Conservation (phyloP, 2,329 filamentous ascomycete species). For the Pseudogymnoascus sp. region DNA sequence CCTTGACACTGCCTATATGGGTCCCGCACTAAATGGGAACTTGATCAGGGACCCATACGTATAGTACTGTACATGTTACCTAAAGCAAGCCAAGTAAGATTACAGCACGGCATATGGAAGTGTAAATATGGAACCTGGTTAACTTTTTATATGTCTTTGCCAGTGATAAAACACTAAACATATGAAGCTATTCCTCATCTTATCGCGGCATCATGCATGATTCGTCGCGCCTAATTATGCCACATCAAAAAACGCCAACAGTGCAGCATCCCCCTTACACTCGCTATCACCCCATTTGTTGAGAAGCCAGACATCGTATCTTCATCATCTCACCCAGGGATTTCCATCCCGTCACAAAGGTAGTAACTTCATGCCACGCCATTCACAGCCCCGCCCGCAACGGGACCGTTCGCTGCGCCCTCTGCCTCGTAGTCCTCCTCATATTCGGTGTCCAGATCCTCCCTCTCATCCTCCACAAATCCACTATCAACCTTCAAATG, state of each 20-base stretch:
- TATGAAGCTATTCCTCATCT: slow-evolving; percentile 3
- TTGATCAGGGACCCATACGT: neutral
- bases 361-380: neutral
- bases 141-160: neutral
- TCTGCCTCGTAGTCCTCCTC: slow-evolving; percentile 4
- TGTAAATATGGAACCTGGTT: neutral
- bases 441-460: neutral
- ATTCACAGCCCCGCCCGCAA: neutral
- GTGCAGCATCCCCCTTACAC: slow-evolving; percentile 2
- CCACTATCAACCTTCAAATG: slow-evolving; percentile 67
- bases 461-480: slow-evolving; percentile 58
- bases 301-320: slow-evolving; percentile 7
- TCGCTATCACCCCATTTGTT: slow-evolving; percentile 3
- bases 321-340: neutral
- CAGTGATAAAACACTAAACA: neutral
- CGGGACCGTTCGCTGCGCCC: neutral
- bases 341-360: neutral
- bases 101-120: neutral
- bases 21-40: neutral
- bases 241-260: neutral
- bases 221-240: neutral
- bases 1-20: neutral
- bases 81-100: neutral
- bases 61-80: neutral
- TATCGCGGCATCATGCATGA: neutral